Evolutionary conservation across 305 asterid genomes (phyloP), one percentile per base, ranked within the genome.

Genomic region (Withania somnifera): DNA sequence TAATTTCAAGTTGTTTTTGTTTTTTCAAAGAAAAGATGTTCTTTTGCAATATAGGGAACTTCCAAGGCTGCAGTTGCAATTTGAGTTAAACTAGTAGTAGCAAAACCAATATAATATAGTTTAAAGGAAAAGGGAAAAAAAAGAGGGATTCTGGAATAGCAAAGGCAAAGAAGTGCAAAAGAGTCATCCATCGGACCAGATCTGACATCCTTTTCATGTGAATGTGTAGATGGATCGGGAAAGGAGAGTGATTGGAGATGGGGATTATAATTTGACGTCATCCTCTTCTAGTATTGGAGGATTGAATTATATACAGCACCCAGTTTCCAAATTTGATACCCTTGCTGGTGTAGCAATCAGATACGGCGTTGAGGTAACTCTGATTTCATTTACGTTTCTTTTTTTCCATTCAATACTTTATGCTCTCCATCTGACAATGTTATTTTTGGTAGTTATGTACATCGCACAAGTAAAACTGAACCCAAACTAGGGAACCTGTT

Each of bases 341-440:
- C 88, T 90, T 51, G 92, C 89, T 14, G 92, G 92, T 13, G 90
- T 90, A 56, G 91, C 93, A 14, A 90, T 90, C 60, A 88, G 87
- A 85, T 90, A 88, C 60, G 93, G 93, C 30, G 93, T 90, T 61
- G 93, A 90, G 93, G 93, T 90, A 38, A 67, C 40, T 58, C 19
- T 40, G 26, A 69, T 68, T 36, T 36, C 34, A 30, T 30, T 30
- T 30, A n/a, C n/a, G n/a, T n/a, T n/a, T n/a, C n/a, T n/a, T n/a
- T n/a, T n/a, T n/a, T n/a, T n/a, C n/a, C 40, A 36, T 36, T 36
- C n/a, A n/a, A 36, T 36, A 7, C 40, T 36, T 36, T 36, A 4
- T 7, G 5, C 6, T 36, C 6, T 4, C 40, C 40, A 2, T 36
- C 40, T 36, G 40, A 36, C 6, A 36, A 36, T 4, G 40, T 36